Conservation (phyloP, 164 flowering plant genomes). For the Annona squamosa region DNA sequence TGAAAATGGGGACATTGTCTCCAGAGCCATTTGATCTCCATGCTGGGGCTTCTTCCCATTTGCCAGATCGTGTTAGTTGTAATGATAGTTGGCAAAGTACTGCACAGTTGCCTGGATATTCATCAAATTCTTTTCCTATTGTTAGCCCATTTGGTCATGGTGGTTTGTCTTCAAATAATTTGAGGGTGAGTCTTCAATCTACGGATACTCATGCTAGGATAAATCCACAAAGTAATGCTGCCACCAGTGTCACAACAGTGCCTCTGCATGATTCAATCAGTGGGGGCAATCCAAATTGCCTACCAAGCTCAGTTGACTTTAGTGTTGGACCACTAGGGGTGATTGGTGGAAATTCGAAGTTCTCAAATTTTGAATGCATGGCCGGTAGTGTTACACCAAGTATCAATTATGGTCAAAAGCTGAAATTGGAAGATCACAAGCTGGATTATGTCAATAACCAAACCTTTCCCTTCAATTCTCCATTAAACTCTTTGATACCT, state of each 20-base stretch:
- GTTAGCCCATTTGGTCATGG: slow-evolving; percentile 22
- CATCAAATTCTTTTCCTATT: slow-evolving; percentile 27
- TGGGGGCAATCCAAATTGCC: slow-evolving; percentile 28
- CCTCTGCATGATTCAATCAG: slow-evolving; percentile 19
- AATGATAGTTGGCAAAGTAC: slow-evolving; percentile 42
- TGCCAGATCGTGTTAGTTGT: slow-evolving; percentile 35
- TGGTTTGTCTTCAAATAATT: slow-evolving; percentile 16
- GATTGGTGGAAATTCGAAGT: slow-evolving; percentile 13
- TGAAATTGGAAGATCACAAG: slow-evolving; percentile 28
- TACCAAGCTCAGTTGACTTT: slow-evolving; percentile 20
- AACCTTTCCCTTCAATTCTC: slow-evolving; percentile 22
- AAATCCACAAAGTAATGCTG: slow-evolving; percentile 22
- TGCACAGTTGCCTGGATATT: slow-evolving; percentile 27
- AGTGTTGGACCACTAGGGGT: slow-evolving; percentile 15
- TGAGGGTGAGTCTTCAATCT: slow-evolving; percentile 25
- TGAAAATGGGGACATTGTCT: slow-evolving; percentile 17
- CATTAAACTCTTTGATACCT: slow-evolving; percentile 21
- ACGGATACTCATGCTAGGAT: slow-evolving; percentile 16
- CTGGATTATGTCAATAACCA: slow-evolving; percentile 18
- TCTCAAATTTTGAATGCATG: slow-evolving; percentile 11
- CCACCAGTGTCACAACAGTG: slow-evolving; percentile 18
- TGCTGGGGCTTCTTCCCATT: slow-evolving; percentile 25
- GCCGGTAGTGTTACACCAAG: slow-evolving; percentile 7
- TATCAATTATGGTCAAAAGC: slow-evolving; percentile 13
- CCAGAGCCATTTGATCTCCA: slow-evolving; percentile 18